phyloP scores from a whole-genome alignment of 2,329 filamentous ascomycete species.

The Aspergillus ochraceoroseus region DNA sequence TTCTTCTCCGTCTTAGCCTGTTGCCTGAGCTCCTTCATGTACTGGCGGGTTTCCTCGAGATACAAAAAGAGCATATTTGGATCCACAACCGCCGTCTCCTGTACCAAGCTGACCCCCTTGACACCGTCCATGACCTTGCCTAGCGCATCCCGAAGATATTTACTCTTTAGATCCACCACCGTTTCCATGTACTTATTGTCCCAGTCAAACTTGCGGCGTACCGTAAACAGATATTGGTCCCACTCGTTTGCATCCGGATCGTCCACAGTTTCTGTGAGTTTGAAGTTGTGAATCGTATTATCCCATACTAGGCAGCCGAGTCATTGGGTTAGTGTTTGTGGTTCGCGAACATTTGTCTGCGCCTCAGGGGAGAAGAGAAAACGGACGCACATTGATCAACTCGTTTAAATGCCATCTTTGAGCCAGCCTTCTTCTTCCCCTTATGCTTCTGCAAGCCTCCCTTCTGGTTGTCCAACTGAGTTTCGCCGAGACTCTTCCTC shows the following conservation, averaged over 20 bases:
- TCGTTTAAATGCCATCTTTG: slow-evolving; percentile 62
- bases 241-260: slow-evolving; percentile 63
- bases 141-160: slow-evolving; percentile 66
- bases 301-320: slow-evolving; percentile 42
- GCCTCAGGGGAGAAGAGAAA: slow-evolving; percentile 4
- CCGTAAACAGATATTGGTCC: slow-evolving; percentile 75
- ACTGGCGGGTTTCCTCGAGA: slow-evolving; percentile 66
- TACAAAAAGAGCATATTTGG: slow-evolving; percentile 71
- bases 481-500: slow-evolving; percentile 16
- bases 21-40: slow-evolving; percentile 60
- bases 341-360: neutral
- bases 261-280: slow-evolving; percentile 61
- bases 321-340: neutral
- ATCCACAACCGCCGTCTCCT: slow-evolving; percentile 69
- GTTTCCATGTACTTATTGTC: slow-evolving; percentile 74
- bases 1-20: slow-evolving; percentile 56
- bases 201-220: slow-evolving; percentile 76
- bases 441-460: slow-evolving; percentile 29
- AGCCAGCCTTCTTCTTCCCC: slow-evolving; percentile 45
- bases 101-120: slow-evolving; percentile 72
- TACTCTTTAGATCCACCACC: slow-evolving; percentile 79
- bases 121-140: slow-evolving; percentile 68
- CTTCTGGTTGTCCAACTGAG: slow-evolving; percentile 17
- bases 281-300: slow-evolving; percentile 59
- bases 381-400: slow-evolving; percentile 55